Base-by-base conservation (phyloP, 495 filamentous ascomycete genomes). In the Articulospora tetracladia region DNA sequence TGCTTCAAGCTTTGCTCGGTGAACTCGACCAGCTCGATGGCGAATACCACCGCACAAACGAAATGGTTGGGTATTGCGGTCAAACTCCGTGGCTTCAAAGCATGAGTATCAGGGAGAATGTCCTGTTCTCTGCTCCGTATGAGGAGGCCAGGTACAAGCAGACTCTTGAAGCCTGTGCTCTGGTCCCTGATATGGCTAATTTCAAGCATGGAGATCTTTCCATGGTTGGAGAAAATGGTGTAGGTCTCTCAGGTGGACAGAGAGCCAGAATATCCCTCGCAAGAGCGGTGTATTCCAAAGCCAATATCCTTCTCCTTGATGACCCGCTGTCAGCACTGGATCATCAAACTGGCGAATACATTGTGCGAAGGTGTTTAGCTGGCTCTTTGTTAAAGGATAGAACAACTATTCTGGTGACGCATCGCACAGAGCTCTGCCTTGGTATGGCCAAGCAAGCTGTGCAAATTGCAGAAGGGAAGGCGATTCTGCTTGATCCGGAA, bases 41-140 rank as follows among this genome's bases (percentile, higher is more conserved):
- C 8, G 74, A 81, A 7, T 79, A 79, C 23, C 69, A 74, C 11
- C 71, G 85, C 17, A 84, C 89, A 2, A 82, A 80, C 24, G 85
- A 87, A 53, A 86, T 86, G 75, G 74, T 93, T 1, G 90, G 86
- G 11, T 96, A 93, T 72, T 93, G 89, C 68, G 84, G 86, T 1
- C 90, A 96, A 65, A 88, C 84, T 3, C 88, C 91, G n/a, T 96
- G 91, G 91, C 77, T 96, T 7, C 89, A 94, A 68, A 93, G 88
- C 65, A 93, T 93, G 90, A 93, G 84, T 59, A 92, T 96, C 48
- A 86, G 66, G 56, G 62, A 68, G 6, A 68, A 68, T 48, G 65
- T 68, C 20, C 55, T 68, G 0, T 94, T 94, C 69, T 87, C 86
- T 39, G 80, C 85, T 12, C 81, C 81, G 0, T 90, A 88, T 57